These are phyloP conservation scores for Pyrenochaeta sp. DNA, from an alignment of 2,329 filamentous ascomycete species.

Conservation along the genomic window DNA sequence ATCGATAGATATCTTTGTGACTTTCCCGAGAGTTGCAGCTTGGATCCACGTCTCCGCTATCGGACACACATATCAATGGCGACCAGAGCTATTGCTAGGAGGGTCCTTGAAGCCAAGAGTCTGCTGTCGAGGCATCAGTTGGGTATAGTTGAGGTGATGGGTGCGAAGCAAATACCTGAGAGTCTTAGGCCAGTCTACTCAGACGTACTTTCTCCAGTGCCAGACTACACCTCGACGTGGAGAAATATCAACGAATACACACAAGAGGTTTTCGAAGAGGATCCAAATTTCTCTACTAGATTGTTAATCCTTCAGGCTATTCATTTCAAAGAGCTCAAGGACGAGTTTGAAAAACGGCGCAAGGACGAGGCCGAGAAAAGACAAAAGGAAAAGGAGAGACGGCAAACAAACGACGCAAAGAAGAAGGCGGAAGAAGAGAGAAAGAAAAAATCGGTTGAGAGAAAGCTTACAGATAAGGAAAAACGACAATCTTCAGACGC, in stretches of 20 bases:
- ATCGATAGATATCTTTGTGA: conserved; percentile 9
- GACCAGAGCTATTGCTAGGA: neutral
- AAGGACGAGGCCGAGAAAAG: neutral
- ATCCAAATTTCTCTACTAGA: neutral
- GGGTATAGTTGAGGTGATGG: conserved; percentile 6
- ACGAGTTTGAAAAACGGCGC: neutral
- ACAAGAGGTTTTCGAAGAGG: neutral
- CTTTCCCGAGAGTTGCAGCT: neutral
- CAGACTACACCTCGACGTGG: conserved; percentile 1
- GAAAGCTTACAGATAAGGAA: too few relatives aligned
- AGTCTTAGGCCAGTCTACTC: conserved; percentile 2
- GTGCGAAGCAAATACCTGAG: conserved; percentile 7
- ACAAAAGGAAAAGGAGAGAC: neutral
- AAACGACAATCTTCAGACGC: too few relatives aligned
- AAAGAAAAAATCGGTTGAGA: too few relatives aligned
- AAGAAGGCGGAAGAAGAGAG: neutral
- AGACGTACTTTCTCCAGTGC: conserved; percentile 1
- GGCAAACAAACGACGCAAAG: neutral
- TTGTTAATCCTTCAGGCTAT: conserved; percentile 12
- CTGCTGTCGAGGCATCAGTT: neutral
- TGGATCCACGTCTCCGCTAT: neutral
- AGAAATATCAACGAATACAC: neutral
- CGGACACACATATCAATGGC: neutral
- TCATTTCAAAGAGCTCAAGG: conserved; percentile 8
- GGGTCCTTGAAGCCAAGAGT: conserved; percentile 6